Percentiles rank a stretch among this genome's conserved stretches.
Conservation (phyloP, 2,329 filamentous ascomycete genomes). For the Aspergillus brasiliensis region DNA sequence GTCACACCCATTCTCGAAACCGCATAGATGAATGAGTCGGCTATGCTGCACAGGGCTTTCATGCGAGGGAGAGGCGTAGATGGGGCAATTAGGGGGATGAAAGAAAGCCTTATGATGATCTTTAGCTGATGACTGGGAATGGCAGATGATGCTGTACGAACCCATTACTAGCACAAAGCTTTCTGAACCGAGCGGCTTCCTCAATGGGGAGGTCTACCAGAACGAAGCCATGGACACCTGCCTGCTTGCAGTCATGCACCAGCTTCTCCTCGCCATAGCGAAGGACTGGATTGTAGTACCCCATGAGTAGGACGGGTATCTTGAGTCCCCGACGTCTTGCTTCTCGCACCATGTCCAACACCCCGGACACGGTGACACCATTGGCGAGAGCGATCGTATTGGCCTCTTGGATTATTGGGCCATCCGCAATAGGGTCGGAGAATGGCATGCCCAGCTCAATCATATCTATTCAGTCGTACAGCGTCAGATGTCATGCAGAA, state of each 20-base stretch:
- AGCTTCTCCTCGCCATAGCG: constrained; percentile 88
- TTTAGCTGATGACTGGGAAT: constrained; percentile 40
- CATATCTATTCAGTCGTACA: too few relatives aligned
- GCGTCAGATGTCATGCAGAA: too few relatives aligned
- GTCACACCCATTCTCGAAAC: constrained; percentile 95
- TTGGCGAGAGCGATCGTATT: too few relatives aligned
- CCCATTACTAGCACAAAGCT: constrained; percentile 76
- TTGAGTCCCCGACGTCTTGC: constrained; percentile 61
- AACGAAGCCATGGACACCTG: constrained; percentile 94
- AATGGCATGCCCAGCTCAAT: too few relatives aligned
- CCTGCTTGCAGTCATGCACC: constrained; percentile 74
- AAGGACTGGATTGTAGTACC: constrained; percentile 93
- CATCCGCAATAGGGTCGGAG: too few relatives aligned
- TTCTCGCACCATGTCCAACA: too few relatives aligned
- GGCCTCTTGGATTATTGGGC: background rate
- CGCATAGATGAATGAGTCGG: constrained; percentile 96
- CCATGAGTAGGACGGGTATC: constrained; percentile 87
- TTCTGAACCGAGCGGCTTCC: constrained; percentile 89
- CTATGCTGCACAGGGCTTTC: constrained; percentile 88
- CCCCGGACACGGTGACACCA: too few relatives aligned
- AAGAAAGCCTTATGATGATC: constrained; percentile 64
- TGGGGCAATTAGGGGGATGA: constrained; percentile 89
- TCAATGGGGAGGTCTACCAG: constrained; percentile 94
- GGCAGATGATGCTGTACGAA: constrained; percentile 42
- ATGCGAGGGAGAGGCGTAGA: constrained; percentile 85